Base-by-base conservation (phyloP, 768 basidiomycete genomes). In the Tremella fuciformis region DNA sequence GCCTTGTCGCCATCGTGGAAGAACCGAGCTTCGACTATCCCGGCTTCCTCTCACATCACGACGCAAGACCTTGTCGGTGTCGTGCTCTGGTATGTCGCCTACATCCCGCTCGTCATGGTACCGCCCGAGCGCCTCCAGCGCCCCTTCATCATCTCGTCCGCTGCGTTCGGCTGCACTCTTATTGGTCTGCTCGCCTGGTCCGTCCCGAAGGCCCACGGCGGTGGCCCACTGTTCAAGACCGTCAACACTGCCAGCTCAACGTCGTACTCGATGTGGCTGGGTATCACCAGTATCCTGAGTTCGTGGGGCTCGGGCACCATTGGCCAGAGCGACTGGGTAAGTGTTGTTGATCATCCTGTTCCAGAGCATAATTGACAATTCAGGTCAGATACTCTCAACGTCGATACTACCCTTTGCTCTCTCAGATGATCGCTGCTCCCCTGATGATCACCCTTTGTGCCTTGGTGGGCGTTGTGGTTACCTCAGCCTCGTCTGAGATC, bases 391-490 rank as follows among this genome's bases (percentile, higher is more conserved):
- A 59, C 39, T 18, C 62, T 6, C 59, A 60, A 29, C 37, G 26
- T 9, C 51, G 34, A 18, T 29, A 51, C 42, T 24, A 24, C 11
- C 62, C 57, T 8, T 13, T 56, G n/a, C 19, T 53, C 21, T 26
- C 24, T 4, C 64, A 66, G 46, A 22, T 59, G 16, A 40, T 69
- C 50, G 58, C 64, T 25, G 63, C 64, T 1, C 50, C 60, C 0
- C 38, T 72, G 4, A 63, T 49, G 49, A 61, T 58, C 13, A 46
- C 52, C 34, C 40, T 54, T 16, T 53, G 58, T 9, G 44, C 61
- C 15, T 50, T 74, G 38, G 63, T 72, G 44, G 63, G 67, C 13
- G 59, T 75, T 24, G 55, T 71, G 22, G 64, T 68, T 37, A 66
- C 65, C n/a, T 60, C 58, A 1, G 58, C 58, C 8, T 53, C 58